These are phyloP conservation scores for Metschnikowia picachoensis DNA, from an alignment of 805 yeast genomes.

Conservation along the genomic window DNA sequence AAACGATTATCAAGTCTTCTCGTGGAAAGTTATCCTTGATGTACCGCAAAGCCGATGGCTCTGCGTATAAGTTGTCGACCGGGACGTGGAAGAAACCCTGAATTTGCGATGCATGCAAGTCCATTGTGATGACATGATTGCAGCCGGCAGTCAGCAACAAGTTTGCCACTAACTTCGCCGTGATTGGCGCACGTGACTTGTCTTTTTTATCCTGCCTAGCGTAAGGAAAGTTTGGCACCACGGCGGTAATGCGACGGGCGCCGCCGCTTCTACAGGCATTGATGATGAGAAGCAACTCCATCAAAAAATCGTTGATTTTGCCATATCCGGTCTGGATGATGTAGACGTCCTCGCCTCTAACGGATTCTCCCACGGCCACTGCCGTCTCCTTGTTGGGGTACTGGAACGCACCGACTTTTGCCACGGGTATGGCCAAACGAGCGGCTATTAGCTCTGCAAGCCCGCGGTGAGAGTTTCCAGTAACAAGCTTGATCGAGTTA, in stretches of 20 bases:
- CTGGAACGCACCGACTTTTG: slow-evolving; percentile 77
- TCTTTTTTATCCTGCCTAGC: slow-evolving; percentile 98
- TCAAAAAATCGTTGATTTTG: slow-evolving; percentile 75
- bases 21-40: slow-evolving; percentile 61
- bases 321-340: slow-evolving; percentile 85
- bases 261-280: slow-evolving; percentile 96
- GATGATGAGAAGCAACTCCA: slow-evolving; percentile 85
- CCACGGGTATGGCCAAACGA: slow-evolving; percentile 60
- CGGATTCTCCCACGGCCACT: slow-evolving; percentile 79
- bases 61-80: slow-evolving; percentile 93
- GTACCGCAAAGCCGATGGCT: slow-evolving; percentile 82
- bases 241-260: slow-evolving; percentile 90
- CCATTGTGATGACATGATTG: slow-evolving; percentile 94
- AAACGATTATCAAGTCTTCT: slow-evolving; percentile 64
- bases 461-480: slow-evolving; percentile 80
- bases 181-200: slow-evolving; percentile 92
- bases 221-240: slow-evolving; percentile 92
- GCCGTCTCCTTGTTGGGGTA: slow-evolving; percentile 88
- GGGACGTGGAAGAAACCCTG: slow-evolving; percentile 96
- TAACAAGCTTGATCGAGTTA: slow-evolving; percentile 48
- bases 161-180: slow-evolving; percentile 92
- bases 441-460: slow-evolving; percentile 70
- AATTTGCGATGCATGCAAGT: slow-evolving; percentile 94
- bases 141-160: slow-evolving; percentile 92
- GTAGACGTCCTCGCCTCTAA: slow-evolving; percentile 87